Base-by-base conservation (phyloP, 805 yeast genomes). In the Wickerhamomyces xylosicus region DNA sequence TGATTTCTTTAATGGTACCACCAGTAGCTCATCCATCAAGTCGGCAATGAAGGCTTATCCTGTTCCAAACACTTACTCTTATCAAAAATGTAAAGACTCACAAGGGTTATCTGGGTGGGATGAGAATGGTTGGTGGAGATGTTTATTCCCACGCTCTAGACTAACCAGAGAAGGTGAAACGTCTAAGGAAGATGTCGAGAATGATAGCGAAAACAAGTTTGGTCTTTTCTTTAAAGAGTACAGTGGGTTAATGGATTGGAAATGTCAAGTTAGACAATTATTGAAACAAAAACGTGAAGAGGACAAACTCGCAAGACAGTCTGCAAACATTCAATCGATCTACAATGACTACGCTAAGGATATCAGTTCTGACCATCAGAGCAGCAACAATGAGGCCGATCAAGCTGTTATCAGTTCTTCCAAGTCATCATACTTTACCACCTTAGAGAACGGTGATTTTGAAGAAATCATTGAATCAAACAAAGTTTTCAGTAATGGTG, bases 61-160 rank as follows among this genome's bases (percentile, higher is more conserved):
- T 18, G 64, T 68, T 6, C 94, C 95, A 3, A 63, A 78, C 0
- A 63, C 71, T 3, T 57, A 67, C 37, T 71, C 74, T 44, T 85
- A 78, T 56, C 66, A 71, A 38, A 66, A 72, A 35, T 90, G 97
- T 58, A 48, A 71, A 44, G 72, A 71, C 17, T 61, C 69, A 28
- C 62, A 75, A 8, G 97, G 98, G 3, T 61, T 71, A 6, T 73
- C 85, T 0, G 78, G 77, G 11, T 90, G 97, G 96, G 94, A 86
- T 54, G 61, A 73, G 29, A 67, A 71, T 18, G 97, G 97, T 0
- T 72, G 78, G 57, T 90, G 97, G 97, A 73, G 89, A 53, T 90
- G 97, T 61, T 62, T 90, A 35, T 81, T 89, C 58, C 95, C 95
- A 11, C 67, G 68, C 52, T 60, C 58, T 36, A 62, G 57, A 44